Evolutionary conservation across 2,329 filamentous ascomycete species (phyloP).

Genomic region (Bipolaris zeicola): DNA sequence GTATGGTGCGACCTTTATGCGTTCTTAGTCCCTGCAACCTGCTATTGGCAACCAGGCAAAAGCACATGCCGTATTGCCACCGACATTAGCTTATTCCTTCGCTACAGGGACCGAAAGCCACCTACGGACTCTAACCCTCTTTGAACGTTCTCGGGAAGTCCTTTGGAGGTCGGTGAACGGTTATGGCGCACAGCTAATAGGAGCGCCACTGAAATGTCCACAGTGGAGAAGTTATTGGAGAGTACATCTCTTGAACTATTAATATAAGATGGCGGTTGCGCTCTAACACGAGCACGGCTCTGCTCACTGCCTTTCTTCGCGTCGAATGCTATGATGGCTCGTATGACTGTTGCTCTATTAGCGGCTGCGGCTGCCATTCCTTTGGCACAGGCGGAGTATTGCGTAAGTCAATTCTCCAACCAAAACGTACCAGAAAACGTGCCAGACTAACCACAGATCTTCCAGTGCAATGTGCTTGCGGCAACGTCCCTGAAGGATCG

Average conservation of each 20-base stretch:
- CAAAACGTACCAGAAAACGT: not conserved
- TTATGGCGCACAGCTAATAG: not conserved
- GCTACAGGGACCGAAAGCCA: not conserved
- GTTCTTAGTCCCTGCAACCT: not conserved
- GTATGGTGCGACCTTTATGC: too few species aligned
- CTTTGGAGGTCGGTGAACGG: not conserved
- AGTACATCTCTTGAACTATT: not conserved
- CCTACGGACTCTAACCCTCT: not conserved
- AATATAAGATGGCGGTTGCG: not conserved
- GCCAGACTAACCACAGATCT: not conserved
- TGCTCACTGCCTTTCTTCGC: not conserved
- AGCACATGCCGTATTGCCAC: not conserved
- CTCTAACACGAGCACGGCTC: not conserved
- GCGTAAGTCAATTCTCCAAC: constrained; percentile 4
- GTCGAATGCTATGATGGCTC: constrained; percentile 2
- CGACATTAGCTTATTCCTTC: not conserved
- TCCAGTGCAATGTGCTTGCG: constrained; percentile 18
- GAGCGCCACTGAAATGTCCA: not conserved
- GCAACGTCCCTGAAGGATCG: constrained; percentile 10
- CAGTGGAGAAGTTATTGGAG: too few species aligned
- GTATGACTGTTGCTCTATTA: constrained; percentile 11
- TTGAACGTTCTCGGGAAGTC: not conserved
- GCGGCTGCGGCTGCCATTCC: constrained; percentile 10
- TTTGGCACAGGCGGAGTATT: constrained; percentile 8
- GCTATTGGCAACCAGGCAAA: not conserved